These are phyloP conservation scores for Fusarium veterinarium DNA, from an alignment of 2,329 filamentous ascomycete species.

Conservation along the genomic window DNA sequence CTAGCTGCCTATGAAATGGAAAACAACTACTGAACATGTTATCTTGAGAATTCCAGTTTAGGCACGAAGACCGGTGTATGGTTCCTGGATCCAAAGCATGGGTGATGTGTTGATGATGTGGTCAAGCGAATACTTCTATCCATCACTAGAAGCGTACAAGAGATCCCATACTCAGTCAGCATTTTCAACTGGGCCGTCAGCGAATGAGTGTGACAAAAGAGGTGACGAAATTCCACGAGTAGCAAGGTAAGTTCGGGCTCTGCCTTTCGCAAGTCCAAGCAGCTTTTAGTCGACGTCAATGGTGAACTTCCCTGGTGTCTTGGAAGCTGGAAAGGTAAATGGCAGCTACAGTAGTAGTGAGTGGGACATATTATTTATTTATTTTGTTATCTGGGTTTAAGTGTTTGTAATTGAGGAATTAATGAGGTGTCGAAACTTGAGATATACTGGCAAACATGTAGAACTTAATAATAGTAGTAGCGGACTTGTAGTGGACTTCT, in stretches of 20 bases:
- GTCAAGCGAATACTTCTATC: constrained; percentile 15
- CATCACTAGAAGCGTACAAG: constrained; percentile 7
- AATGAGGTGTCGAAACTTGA: too few relatives aligned
- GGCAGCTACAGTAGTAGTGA: background rate
- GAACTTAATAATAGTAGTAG: too few relatives aligned
- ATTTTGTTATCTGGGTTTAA: background rate
- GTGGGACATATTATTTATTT: background rate
- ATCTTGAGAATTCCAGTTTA: constrained; percentile 6
- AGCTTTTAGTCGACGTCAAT: background rate
- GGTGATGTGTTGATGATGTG: constrained; percentile 21
- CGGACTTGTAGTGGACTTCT: too few relatives aligned
- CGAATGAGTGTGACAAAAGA: background rate
- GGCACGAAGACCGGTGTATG: constrained; percentile 7
- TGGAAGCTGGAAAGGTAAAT: background rate
- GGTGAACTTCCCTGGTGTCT: background rate
- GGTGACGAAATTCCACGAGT: background rate
- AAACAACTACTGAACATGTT: background rate
- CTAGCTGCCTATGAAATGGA: too few relatives aligned
- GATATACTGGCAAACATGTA: too few relatives aligned
- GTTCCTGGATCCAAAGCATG: constrained; percentile 30
- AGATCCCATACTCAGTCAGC: constrained; percentile 22
- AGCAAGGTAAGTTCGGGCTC: background rate
- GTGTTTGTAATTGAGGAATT: background rate
- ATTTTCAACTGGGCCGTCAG: constrained; percentile 22
- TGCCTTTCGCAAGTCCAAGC: background rate